Evolutionary conservation across 164 flowering plant species (phyloP).

Genomic region (Akebia trifoliata): DNA sequence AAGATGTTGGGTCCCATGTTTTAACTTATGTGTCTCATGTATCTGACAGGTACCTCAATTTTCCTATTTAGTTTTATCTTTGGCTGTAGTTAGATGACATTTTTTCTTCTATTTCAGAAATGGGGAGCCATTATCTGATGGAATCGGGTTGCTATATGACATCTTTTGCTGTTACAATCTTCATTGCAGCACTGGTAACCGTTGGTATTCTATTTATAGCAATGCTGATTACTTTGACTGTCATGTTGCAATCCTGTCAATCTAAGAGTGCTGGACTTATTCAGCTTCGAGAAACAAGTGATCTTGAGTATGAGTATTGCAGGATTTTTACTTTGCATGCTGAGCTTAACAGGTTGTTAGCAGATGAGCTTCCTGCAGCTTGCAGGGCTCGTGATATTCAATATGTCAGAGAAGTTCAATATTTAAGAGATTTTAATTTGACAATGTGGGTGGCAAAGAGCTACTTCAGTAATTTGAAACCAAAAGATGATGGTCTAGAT

Average conservation of each 20-base stretch:
- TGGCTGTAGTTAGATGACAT: not conserved
- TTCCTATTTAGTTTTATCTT: not conserved
- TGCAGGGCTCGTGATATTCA: constrained; percentile 37
- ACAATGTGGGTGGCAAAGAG: constrained; percentile 24
- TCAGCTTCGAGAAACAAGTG: constrained; percentile 21
- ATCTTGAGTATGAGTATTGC: constrained; percentile 37
- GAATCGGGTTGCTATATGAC: constrained; percentile 56
- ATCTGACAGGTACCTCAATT: not conserved
- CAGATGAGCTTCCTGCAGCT: constrained; percentile 31
- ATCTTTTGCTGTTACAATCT: constrained; percentile 57
- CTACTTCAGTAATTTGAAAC: constrained; percentile 32
- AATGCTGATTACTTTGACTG: constrained; percentile 40
- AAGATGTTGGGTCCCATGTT: too few species aligned
- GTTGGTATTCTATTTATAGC: constrained; percentile 44
- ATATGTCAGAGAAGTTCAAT: constrained; percentile 40
- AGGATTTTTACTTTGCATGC: constrained; percentile 36
- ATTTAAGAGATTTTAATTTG: constrained; percentile 38
- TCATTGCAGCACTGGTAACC: constrained; percentile 44
- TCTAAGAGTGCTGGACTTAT: constrained; percentile 38
- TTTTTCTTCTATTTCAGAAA: constrained; percentile 23
- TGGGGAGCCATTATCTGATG: constrained; percentile 39
- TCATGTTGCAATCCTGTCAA: constrained; percentile 61
- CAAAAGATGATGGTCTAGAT: constrained; percentile 37
- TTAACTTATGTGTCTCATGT: too few species aligned
- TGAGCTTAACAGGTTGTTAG: constrained; percentile 42